Evolutionary conservation across 495 filamentous ascomycete genomes (phyloP).

Genomic region (Pseudevernia furfuracea): DNA sequence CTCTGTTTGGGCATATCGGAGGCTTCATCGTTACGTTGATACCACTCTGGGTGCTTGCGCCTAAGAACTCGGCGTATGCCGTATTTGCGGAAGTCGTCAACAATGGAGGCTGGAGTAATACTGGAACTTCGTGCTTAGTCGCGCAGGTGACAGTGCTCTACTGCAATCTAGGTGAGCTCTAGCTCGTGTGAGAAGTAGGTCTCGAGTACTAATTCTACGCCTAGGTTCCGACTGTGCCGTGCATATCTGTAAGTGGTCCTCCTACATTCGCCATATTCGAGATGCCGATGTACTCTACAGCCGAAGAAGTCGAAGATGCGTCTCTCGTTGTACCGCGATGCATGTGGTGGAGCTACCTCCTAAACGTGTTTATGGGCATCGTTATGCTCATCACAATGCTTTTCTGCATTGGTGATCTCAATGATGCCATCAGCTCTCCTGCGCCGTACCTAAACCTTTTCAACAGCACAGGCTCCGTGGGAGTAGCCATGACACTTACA

Average conservation of each 20-base stretch:
- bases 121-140: constrained; percentile 21
- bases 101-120: constrained; percentile 28
- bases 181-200: constrained; percentile 16
- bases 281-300: constrained; percentile 14
- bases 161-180: constrained; percentile 13
- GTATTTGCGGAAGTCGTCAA: constrained; percentile 28
- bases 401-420: constrained; percentile 39
- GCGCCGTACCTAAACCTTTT: constrained; percentile 46
- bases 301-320: constrained; percentile 42
- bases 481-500: constrained; percentile 35
- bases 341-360: constrained; percentile 37
- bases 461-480: constrained; percentile 37
- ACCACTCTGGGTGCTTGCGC: constrained; percentile 28
- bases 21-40: constrained; percentile 18
- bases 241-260: constrained; percentile 24
- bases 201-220: not conserved
- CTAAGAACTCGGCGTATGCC: constrained; percentile 24
- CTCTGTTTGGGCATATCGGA: constrained; percentile 25
- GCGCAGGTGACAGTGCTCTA: constrained; percentile 21
- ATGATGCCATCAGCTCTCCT: constrained; percentile 28
- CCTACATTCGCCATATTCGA: not conserved
- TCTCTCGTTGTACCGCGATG: constrained; percentile 35
- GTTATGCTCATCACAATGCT: constrained; percentile 37
- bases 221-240: constrained; percentile 19
- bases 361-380: constrained; percentile 42